These are phyloP conservation scores for Castanea mollissima DNA, from an alignment of 306 rosid genomes.

Conservation along the genomic window DNA sequence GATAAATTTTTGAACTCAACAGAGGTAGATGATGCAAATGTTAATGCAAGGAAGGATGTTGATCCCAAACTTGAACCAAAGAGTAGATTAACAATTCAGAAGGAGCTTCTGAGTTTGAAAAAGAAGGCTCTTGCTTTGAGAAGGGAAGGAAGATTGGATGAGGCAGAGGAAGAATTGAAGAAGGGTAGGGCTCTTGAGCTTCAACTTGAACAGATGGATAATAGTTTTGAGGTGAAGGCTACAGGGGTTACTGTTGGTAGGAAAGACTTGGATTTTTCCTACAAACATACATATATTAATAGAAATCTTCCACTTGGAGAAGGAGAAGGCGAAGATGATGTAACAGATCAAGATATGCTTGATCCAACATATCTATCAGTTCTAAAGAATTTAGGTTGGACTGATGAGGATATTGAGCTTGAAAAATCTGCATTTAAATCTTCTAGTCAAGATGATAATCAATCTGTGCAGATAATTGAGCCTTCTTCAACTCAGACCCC, in stretches of 20 bases:
- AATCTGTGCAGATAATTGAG: constrained; percentile 29
- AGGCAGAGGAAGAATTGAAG: constrained; percentile 81
- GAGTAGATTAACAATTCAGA: constrained; percentile 70
- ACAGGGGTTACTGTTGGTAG: constrained; percentile 20
- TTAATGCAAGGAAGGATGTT: constrained; percentile 23
- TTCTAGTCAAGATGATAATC: constrained; percentile 33
- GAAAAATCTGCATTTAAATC: constrained; percentile 29
- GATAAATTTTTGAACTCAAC: constrained; percentile 28
- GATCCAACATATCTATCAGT: constrained; percentile 86
- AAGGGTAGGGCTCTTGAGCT: constrained; percentile 73
- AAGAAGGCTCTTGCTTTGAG: constrained; percentile 81
- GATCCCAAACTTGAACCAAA: constrained; percentile 44
- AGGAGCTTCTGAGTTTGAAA: constrained; percentile 78
- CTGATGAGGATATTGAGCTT: constrained; percentile 52
- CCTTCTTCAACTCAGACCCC: constrained; percentile 37
- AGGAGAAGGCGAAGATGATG: constrained; percentile 52
- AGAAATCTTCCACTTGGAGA: constrained; percentile 40
- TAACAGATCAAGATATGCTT: constrained; percentile 83
- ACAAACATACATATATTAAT: constrained; percentile 33
- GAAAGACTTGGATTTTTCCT: constrained; percentile 29
- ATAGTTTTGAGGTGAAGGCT: constrained; percentile 32
- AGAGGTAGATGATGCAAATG: constrained; percentile 32
- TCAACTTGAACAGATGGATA: constrained; percentile 73
- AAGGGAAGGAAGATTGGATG: constrained; percentile 83
- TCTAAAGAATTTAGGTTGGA: constrained; percentile 88